A percentile compares a stretch with the other conserved stretches of the same genome.
Conservation (phyloP, 1,284 basidiomycete genomes). For the Schizophyllum amplum region DNA sequence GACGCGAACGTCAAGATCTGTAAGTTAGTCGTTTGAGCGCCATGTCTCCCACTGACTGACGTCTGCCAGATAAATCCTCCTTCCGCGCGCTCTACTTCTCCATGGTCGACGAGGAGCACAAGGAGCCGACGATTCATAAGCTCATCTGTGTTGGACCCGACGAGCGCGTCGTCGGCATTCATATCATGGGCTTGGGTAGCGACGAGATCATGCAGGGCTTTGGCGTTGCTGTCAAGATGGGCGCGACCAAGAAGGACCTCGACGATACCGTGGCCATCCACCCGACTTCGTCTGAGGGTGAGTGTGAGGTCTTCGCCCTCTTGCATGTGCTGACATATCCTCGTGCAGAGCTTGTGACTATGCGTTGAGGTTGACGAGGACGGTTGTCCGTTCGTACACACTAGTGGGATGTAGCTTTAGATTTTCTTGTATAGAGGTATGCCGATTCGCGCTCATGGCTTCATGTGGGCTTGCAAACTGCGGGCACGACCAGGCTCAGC, state of each 20-base stretch:
- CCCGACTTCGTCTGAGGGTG: slow-evolving; percentile 73
- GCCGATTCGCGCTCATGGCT: too few species aligned
- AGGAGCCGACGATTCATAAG: slow-evolving; percentile 92
- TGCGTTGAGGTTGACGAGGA: too few species aligned
- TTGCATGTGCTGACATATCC: background rate
- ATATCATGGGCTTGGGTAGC: slow-evolving; percentile 82
- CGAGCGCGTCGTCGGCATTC: slow-evolving; percentile 91
- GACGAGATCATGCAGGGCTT: slow-evolving; percentile 97
- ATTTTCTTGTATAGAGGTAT: too few species aligned
- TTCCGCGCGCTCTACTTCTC: slow-evolving; percentile 87
- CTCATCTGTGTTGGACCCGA: slow-evolving; percentile 81
- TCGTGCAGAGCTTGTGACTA: slow-evolving; percentile 9
- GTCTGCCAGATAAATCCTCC: slow-evolving; percentile 52
- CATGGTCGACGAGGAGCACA: slow-evolving; percentile 80
- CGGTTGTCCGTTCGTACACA: too few species aligned
- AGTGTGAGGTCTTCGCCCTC: background rate
- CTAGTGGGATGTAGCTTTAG: too few species aligned
- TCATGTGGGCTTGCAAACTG: too few species aligned
- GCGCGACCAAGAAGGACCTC: slow-evolving; percentile 72
- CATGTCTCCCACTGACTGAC: background rate
- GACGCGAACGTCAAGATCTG: slow-evolving; percentile 85
- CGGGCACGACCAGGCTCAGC: too few species aligned
- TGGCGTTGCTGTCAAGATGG: slow-evolving; percentile 83
- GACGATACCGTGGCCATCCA: slow-evolving; percentile 92
- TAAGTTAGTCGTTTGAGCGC: slow-evolving; percentile 29